phyloP scores from a whole-genome alignment of 1,284 basidiomycete species.

The Takashimella tepidaria region DNA sequence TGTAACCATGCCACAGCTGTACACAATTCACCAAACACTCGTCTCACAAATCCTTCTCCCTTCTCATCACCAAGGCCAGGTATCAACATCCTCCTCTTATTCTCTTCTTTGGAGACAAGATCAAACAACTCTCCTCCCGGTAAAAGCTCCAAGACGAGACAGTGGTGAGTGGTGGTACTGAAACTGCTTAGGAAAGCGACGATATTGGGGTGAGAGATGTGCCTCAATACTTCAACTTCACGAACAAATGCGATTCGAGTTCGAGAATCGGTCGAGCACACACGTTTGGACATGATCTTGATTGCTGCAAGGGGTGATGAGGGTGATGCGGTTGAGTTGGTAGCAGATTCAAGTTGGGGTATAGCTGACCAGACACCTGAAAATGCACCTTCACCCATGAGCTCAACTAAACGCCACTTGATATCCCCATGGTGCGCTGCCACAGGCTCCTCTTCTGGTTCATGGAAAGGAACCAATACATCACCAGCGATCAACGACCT shows the following conservation, averaged over 20 bases:
- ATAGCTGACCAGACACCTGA: slow-evolving; percentile 72
- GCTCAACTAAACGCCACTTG: slow-evolving; percentile 52
- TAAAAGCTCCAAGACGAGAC: slow-evolving; percentile 73
- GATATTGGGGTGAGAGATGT: slow-evolving; percentile 78
- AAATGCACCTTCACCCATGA: slow-evolving; percentile 69
- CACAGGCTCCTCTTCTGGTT: slow-evolving; percentile 5
- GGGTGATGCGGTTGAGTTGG: slow-evolving; percentile 9
- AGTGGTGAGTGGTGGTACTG: slow-evolving; percentile 68
- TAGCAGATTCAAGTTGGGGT: slow-evolving; percentile 29
- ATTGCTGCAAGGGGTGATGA: slow-evolving; percentile 62
- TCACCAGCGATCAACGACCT: slow-evolving; percentile 22
- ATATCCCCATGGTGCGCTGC: slow-evolving; percentile 9
- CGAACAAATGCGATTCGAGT: slow-evolving; percentile 78
- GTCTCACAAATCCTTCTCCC: slow-evolving; percentile 54
- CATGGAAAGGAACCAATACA: slow-evolving; percentile 15
- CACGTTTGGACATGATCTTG: slow-evolving; percentile 68
- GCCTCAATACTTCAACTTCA: slow-evolving; percentile 80
- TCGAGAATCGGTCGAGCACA: slow-evolving; percentile 58
- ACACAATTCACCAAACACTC: slow-evolving; percentile 74
- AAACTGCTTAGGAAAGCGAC: slow-evolving; percentile 70
- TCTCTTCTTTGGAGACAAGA: slow-evolving; percentile 62
- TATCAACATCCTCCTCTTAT: slow-evolving; percentile 49
- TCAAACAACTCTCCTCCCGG: slow-evolving; percentile 80
- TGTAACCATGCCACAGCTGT: slow-evolving; percentile 87
- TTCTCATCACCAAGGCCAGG: slow-evolving; percentile 16